phyloP scores from a whole-genome alignment of 495 filamentous ascomycete genomes.

The Letharia columbiana region DNA sequence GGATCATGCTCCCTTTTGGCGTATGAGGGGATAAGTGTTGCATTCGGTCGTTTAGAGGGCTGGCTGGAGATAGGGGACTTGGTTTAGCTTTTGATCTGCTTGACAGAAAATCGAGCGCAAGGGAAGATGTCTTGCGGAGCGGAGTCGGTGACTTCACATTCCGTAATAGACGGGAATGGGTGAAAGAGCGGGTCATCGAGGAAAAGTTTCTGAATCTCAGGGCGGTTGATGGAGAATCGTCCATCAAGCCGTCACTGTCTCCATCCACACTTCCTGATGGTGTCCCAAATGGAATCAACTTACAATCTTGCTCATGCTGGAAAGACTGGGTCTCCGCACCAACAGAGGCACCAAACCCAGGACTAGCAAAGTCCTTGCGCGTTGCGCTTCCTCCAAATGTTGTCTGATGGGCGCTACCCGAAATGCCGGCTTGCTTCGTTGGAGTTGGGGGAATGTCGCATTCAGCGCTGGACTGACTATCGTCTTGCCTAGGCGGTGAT shows the following conservation, averaged over 20 bases:
- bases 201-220: conserved; percentile 24
- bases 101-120: conserved; percentile 26
- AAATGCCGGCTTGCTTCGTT: conserved; percentile 61
- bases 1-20: conserved; percentile 62
- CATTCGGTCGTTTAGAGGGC: conserved; percentile 41
- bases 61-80: conserved; percentile 39
- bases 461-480: conserved; percentile 56
- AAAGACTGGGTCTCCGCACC: conserved; percentile 6
- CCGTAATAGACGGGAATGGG: conserved; percentile 32
- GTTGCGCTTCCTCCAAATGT: conserved; percentile 10
- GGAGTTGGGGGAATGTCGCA: conserved; percentile 82
- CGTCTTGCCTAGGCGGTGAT: conserved; percentile 48
- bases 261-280: conserved; percentile 23
- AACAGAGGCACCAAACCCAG: conserved; percentile 9
- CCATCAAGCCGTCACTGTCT: conserved; percentile 28
- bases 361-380: conserved; percentile 8
- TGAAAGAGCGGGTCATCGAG: conserved; percentile 31
- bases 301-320: conserved; percentile 27
- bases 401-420: conserved; percentile 25
- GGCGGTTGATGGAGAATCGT: conserved; percentile 34
- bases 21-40: conserved; percentile 64
- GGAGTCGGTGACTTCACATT: conserved; percentile 31
- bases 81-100: conserved; percentile 38
- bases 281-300: conserved; percentile 27
- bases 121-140: conserved; percentile 29